A percentile compares a stretch with the other conserved stretches of the same genome.
phyloP scores from a whole-genome alignment of 768 basidiomycete species.

The Mycena maculata region DNA sequence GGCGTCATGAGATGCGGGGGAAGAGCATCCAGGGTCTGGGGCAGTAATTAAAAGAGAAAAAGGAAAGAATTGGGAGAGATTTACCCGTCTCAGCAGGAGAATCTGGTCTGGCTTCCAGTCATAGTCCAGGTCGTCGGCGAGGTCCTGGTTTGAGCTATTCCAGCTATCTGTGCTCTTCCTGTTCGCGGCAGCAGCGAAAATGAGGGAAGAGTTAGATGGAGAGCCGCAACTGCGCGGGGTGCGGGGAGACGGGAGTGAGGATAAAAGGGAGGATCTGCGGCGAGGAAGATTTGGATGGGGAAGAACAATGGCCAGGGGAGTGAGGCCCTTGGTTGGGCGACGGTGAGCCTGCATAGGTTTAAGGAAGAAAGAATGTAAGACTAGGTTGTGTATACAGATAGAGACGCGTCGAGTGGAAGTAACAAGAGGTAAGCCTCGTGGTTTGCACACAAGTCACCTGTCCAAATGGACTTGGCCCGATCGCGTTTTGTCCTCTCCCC shows the following conservation, averaged over 20 bases:
- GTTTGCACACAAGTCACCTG: neutral
- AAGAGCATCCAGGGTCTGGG: conserved; percentile 83
- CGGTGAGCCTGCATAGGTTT: conserved; percentile 62
- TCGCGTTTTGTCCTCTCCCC: neutral
- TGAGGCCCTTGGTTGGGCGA: conserved; percentile 60
- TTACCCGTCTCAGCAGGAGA: conserved; percentile 72
- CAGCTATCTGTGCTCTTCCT: conserved; percentile 86
- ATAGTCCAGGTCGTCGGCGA: conserved; percentile 70
- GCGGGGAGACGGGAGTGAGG: conserved; percentile 61
- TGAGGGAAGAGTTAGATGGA: conserved; percentile 62
- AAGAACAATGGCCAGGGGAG: conserved; percentile 70
- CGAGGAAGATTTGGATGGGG: conserved; percentile 67
- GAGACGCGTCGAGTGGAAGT: conserved; percentile 25
- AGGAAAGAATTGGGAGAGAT: conserved; percentile 41
- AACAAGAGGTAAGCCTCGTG: conserved; percentile 15
- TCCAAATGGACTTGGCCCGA: too few relatives aligned
- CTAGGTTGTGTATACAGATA: conserved; percentile 27
- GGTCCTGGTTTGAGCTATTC: conserved; percentile 81
- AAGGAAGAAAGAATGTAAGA: conserved; percentile 37
- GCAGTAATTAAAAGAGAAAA: conserved; percentile 23
- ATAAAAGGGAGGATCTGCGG: conserved; percentile 62
- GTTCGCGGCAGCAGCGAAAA: conserved; percentile 60
- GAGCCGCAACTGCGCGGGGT: conserved; percentile 72
- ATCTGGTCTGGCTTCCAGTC: conserved; percentile 85
- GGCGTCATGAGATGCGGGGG: conserved; percentile 88